Conservation (phyloP, 805 yeast genomes). For the Naumovozyma dairenensis region DNA sequence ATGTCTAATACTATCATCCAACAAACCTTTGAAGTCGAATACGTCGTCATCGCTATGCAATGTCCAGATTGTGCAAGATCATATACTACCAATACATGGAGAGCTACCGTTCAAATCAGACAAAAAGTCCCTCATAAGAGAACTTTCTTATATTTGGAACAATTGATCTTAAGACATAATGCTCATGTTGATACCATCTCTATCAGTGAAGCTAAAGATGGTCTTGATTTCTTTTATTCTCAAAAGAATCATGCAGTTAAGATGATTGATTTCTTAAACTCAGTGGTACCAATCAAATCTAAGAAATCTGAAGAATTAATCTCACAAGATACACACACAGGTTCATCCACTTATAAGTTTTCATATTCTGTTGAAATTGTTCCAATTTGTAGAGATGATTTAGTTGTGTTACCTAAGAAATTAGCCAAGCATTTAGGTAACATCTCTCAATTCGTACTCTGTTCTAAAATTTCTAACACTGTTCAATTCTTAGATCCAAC, state of each 20-base stretch:
- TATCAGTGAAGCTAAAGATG: slow-evolving; percentile 87
- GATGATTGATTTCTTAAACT: slow-evolving; percentile 80
- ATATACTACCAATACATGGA: slow-evolving; percentile 95
- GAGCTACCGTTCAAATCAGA: slow-evolving; percentile 94
- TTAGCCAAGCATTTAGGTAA: slow-evolving; percentile 78
- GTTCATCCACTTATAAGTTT: slow-evolving; percentile 79
- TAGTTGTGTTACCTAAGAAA: slow-evolving; percentile 83
- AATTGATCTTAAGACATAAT: slow-evolving; percentile 80
- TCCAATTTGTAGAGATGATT: slow-evolving; percentile 94
- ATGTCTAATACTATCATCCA: slow-evolving; percentile 84
- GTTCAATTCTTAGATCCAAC: slow-evolving; percentile 81
- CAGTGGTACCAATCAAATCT: slow-evolving; percentile 76
- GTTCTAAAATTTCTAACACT: slow-evolving; percentile 74
- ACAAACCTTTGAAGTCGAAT: slow-evolving; percentile 91
- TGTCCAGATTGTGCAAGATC: slow-evolving; percentile 98
- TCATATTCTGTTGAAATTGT: slow-evolving; percentile 88
- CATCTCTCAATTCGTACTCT: slow-evolving; percentile 70
- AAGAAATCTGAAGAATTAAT: slow-evolving; percentile 87
- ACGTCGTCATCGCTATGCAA: slow-evolving; percentile 88
- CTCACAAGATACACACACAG: slow-evolving; percentile 85
- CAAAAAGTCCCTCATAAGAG: slow-evolving; percentile 96
- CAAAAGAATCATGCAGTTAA: slow-evolving; percentile 86
- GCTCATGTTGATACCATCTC: slow-evolving; percentile 92
- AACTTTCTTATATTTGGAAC: slow-evolving; percentile 92
- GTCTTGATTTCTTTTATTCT: slow-evolving; percentile 86